phyloP scores from a whole-genome alignment of 495 filamentous ascomycete genomes.

The Aspergillus funiculosus region DNA sequence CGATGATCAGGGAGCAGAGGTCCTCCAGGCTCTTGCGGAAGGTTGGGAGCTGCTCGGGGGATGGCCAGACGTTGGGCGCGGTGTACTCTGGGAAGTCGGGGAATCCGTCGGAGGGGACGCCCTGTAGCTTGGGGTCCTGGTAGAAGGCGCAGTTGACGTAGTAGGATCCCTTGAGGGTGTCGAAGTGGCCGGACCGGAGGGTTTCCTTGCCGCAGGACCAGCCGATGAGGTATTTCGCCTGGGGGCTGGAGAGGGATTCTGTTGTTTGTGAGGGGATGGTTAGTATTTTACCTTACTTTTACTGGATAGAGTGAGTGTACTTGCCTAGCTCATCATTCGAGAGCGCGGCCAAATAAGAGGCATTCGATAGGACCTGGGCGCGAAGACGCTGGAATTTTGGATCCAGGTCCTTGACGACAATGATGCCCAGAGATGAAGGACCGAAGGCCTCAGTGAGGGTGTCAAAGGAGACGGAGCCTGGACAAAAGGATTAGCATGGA shows the following conservation, averaged over 20 bases:
- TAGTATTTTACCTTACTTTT: neutral
- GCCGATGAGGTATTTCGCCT: constrained; percentile 55
- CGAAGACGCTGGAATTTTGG: constrained; percentile 61
- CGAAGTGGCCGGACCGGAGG: constrained; percentile 81
- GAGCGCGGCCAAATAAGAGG: constrained; percentile 84
- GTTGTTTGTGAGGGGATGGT: too few species aligned
- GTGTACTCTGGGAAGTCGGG: constrained; percentile 61
- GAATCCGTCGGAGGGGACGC: constrained; percentile 54
- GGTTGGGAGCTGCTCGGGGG: constrained; percentile 55
- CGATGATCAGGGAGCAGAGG: constrained; percentile 79
- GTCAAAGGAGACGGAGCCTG: constrained; percentile 67
- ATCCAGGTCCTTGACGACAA: constrained; percentile 82
- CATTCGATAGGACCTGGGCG: constrained; percentile 69
- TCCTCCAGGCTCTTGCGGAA: constrained; percentile 68
- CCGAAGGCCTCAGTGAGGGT: constrained; percentile 83
- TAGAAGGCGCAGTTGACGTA: constrained; percentile 97
- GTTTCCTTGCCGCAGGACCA: constrained; percentile 91
- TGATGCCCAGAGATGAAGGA: constrained; percentile 83
- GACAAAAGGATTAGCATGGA: neutral
- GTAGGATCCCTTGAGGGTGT: constrained; percentile 92
- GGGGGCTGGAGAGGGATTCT: constrained; percentile 43
- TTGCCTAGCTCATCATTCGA: constrained; percentile 66
- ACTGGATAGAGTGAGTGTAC: constrained; percentile 12
- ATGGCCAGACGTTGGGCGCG: constrained; percentile 79
- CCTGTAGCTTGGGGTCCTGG: constrained; percentile 56